Evolutionary conservation across 2,329 filamentous ascomycete genomes (phyloP).

Genomic region (Ploettnerulaceae sp.): DNA sequence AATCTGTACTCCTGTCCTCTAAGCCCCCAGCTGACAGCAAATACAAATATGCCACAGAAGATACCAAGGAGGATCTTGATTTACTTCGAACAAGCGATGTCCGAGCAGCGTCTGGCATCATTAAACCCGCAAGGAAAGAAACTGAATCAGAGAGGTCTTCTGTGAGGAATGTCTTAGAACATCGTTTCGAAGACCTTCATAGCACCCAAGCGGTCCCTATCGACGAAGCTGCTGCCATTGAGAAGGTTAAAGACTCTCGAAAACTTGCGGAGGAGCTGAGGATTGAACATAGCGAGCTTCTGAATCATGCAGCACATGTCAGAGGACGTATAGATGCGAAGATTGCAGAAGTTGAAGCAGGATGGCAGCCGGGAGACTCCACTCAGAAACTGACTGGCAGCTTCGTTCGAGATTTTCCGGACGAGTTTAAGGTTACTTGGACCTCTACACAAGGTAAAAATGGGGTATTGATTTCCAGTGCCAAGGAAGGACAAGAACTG

Average conservation of each 20-base stretch:
- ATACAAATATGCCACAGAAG: background rate
- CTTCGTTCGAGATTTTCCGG: conserved; percentile 47
- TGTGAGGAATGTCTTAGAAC: conserved; percentile 27
- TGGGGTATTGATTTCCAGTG: conserved; percentile 20
- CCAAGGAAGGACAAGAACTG: conserved; percentile 14
- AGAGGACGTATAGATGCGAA: conserved; percentile 17
- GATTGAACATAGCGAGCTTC: conserved; percentile 23
- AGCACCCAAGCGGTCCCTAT: background rate
- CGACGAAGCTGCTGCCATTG: conserved; percentile 11
- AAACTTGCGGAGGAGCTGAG: conserved; percentile 24
- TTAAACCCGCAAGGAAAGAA: conserved; percentile 14
- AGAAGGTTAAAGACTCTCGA: conserved; percentile 16
- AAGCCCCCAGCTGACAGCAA: background rate
- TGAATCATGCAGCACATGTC: conserved; percentile 21
- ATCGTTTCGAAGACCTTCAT: conserved; percentile 21
- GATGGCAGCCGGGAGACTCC: background rate
- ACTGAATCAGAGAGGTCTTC: conserved; percentile 25
- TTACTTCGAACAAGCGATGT: conserved; percentile 26
- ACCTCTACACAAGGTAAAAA: conserved; percentile 19
- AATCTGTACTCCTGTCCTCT: background rate
- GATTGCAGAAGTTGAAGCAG: conserved; percentile 17
- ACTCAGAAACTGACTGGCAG: conserved; percentile 41
- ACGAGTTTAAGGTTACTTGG: conserved; percentile 46
- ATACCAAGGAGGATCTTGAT: conserved; percentile 19
- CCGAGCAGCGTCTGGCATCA: conserved; percentile 23